Conservation (phyloP, 2,329 filamentous ascomycete genomes). For the Arthrobotrys megalospora region DNA sequence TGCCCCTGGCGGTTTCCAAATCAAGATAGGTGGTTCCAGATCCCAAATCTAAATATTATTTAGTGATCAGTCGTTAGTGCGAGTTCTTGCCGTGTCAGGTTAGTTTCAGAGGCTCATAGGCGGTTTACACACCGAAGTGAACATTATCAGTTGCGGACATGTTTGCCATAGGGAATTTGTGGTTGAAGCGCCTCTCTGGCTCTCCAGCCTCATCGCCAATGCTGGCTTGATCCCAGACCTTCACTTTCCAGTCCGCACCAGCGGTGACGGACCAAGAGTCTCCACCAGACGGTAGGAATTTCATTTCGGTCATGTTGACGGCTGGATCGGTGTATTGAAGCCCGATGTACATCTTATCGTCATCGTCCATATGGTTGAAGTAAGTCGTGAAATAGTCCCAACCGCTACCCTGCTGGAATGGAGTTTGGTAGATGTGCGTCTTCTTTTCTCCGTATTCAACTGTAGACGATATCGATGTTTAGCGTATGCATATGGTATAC, state of each 20-base stretch:
- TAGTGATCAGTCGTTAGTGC: not conserved
- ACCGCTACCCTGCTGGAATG: constrained; percentile 20
- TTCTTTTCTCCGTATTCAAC: not conserved
- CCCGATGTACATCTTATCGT: constrained; percentile 37
- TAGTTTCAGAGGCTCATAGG: not conserved
- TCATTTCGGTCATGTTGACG: not conserved
- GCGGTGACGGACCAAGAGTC: constrained; percentile 34
- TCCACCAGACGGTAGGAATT: not conserved
- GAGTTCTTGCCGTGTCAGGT: not conserved
- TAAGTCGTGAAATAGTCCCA: constrained; percentile 53
- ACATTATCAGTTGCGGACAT: constrained; percentile 31
- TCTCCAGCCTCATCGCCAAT: not conserved
- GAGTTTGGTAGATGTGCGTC: constrained; percentile 25
- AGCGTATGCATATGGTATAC: not conserved
- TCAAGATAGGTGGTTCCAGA: constrained; percentile 41
- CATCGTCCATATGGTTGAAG: constrained; percentile 31
- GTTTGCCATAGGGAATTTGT: constrained; percentile 24
- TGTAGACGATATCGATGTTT: not conserved
- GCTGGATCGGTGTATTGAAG: constrained; percentile 31
- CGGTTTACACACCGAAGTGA: constrained; percentile 33
- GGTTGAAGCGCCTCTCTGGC: constrained; percentile 1
- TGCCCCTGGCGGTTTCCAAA: constrained; percentile 24
- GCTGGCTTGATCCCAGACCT: constrained; percentile 19
- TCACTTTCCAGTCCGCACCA: constrained; percentile 36
- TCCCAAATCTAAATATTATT: constrained; percentile 30